Evolutionary conservation across 73 alveolate genomes (phyloP), one percentile per base, ranked within the genome.

Genomic region (Tetrahymena borealis): DNA sequence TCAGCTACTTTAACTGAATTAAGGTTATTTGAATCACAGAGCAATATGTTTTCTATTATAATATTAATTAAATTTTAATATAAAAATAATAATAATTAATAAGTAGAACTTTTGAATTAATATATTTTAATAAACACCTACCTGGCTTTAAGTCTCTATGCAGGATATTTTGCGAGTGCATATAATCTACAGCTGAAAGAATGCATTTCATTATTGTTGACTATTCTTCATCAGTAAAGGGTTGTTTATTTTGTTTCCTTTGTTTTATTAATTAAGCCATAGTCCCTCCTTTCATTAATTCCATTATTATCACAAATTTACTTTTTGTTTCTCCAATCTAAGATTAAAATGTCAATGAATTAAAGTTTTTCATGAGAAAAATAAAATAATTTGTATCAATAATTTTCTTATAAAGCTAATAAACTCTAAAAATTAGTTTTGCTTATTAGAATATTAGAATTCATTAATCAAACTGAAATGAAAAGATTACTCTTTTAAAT

Each of bases 1-100:
- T 93, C 95, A 38, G 95, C 95, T 18, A 93, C 91, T 77, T 93
- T 93, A 16, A 93, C 91, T 13, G 91, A 38, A 15, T 90, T 39
- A 32, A 93, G 91, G 79, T 93, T 91, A 11, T 93, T 90, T 16
- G 90, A 37, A 39, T 93, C 90, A 38, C 32, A 37, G 3, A 93
- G 60, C 38, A 93, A 93, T 35, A 93, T 93, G 79, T 93, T 93
- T 39, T 93, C 95, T 93, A 93, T 39, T 78, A 31, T 10, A 31
- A 8, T 28, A 36, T 12, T 43, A 35, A 60, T 35, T 43, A 90
- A 35, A 39, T 11, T 43, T 60, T 15, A 1, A 3, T n/a, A 2
- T 20, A 42, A 12, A 42, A 4, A 60, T 60, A 60, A n/a, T n/a
- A n/a, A 18, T 3, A 24, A 3, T 2, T 7, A 15, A n/a, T 7